These are phyloP conservation scores for Ogataea ganodermae DNA, from an alignment of 805 yeast species.

Conservation along the genomic window DNA sequence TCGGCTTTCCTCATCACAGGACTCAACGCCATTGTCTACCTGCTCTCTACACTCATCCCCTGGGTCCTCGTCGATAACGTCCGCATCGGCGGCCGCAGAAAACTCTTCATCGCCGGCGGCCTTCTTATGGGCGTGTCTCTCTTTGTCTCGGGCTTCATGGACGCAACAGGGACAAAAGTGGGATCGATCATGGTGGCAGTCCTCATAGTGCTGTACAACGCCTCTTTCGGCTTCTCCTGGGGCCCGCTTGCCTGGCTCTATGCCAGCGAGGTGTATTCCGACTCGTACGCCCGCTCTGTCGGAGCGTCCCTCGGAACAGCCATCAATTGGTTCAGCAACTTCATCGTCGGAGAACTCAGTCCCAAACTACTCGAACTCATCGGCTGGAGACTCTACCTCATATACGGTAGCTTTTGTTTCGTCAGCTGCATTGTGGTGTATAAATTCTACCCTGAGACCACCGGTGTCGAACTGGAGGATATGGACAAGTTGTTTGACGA, in stretches of 20 bases:
- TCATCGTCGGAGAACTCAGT: slow-evolving; percentile 88
- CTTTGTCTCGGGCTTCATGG: slow-evolving; percentile 59
- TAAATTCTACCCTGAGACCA: slow-evolving; percentile 54
- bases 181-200: slow-evolving; percentile 75
- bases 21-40: slow-evolving; percentile 60
- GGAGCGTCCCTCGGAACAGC: slow-evolving; percentile 90
- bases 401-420: slow-evolving; percentile 73
- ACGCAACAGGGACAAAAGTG: slow-evolving; percentile 47
- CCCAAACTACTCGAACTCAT: slow-evolving; percentile 77
- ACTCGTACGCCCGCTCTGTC: slow-evolving; percentile 70
- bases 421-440: slow-evolving; percentile 44
- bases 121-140: slow-evolving; percentile 72
- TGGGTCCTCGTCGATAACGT: slow-evolving; percentile 77
- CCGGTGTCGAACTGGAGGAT: slow-evolving; percentile 54
- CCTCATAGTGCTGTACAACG: slow-evolving; percentile 75
- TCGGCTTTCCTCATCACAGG: slow-evolving; percentile 88
- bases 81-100: slow-evolving; percentile 74
- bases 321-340: slow-evolving; percentile 87
- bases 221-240: slow-evolving; percentile 86
- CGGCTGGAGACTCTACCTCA: slow-evolving; percentile 74
- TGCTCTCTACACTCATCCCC: slow-evolving; percentile 73
- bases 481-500: slow-evolving; percentile 52
- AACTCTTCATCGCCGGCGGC: slow-evolving; percentile 73
- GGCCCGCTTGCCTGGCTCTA: slow-evolving; percentile 90
- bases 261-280: slow-evolving; percentile 82